Percentiles rank a stretch among this genome's conserved stretches.
phyloP scores from a whole-genome alignment of 441 rosid genomes.

The Pelargonium australe region DNA sequence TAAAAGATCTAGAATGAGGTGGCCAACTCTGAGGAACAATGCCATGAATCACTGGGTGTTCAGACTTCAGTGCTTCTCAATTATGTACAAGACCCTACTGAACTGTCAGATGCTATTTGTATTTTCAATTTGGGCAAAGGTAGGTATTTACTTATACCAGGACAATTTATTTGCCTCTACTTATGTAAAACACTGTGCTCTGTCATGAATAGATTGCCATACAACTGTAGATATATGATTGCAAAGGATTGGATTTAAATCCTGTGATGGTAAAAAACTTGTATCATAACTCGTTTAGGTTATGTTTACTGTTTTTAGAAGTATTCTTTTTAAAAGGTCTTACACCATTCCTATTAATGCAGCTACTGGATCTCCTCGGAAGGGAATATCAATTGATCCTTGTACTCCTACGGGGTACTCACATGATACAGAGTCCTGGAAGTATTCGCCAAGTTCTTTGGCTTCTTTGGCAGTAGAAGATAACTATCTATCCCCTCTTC shows the following conservation, averaged over 20 bases:
- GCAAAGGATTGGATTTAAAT: not conserved
- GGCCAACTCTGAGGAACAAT: not conserved
- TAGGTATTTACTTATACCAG: not conserved
- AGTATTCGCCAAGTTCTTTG: conserved; percentile 38
- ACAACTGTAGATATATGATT: not conserved
- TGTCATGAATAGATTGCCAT: not conserved
- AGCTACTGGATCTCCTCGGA: conserved; percentile 38
- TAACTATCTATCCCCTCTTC: conserved; percentile 31
- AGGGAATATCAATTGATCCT: conserved; percentile 47
- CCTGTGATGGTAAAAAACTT: not conserved
- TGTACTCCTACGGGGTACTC: conserved; percentile 76
- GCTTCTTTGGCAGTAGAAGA: conserved; percentile 24
- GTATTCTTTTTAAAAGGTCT: not conserved
- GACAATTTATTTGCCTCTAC: no score
- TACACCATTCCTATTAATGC: conserved; percentile 24
- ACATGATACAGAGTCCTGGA: conserved; percentile 24
- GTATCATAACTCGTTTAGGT: no score
- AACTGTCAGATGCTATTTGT: not conserved
- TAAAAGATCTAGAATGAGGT: no score
- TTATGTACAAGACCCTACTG: no score
- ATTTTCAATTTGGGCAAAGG: not conserved
- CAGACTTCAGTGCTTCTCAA: no score
- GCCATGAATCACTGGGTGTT: not conserved
- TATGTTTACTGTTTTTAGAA: not conserved
- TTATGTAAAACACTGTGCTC: no score